Percentiles rank a stretch among this genome's conserved stretches.
Evolutionary conservation across 768 basidiomycete species (phyloP).

Genomic region (Boletus eberwhitei): DNA sequence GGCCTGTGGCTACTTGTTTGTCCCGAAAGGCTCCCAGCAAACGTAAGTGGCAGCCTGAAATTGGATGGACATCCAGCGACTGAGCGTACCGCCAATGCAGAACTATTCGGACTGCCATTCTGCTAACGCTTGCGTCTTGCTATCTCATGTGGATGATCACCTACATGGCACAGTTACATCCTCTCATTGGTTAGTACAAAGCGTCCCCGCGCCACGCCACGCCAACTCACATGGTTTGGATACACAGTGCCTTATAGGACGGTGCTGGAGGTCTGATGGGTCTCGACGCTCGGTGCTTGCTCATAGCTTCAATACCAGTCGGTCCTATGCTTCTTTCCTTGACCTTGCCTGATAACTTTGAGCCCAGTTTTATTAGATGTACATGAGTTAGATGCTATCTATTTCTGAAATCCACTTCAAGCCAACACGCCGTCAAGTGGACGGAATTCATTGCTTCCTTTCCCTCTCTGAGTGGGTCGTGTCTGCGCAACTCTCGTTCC

Average conservation of each 20-base stretch:
- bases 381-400: slow-evolving; percentile 24
- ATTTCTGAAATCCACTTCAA: slow-evolving; percentile 1
- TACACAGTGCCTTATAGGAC: slow-evolving; percentile 19
- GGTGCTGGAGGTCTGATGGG: slow-evolving; percentile 15
- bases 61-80: background rate
- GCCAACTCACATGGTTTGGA: background rate
- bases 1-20: slow-evolving; percentile 59
- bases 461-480: background rate
- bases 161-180: slow-evolving; percentile 93
- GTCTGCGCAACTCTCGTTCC: background rate
- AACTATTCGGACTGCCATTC: slow-evolving; percentile 73
- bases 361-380: slow-evolving; percentile 18
- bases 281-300: background rate
- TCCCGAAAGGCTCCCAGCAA: slow-evolving; percentile 87
- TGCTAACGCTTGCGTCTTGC: slow-evolving; percentile 77
- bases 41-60: slow-evolving; percentile 52
- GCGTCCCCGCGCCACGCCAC: background rate
- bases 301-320: slow-evolving; percentile 23
- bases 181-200: slow-evolving; percentile 72
- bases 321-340: background rate
- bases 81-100: slow-evolving; percentile 39
- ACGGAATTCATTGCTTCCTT: background rate
- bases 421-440: background rate
- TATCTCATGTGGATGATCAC: slow-evolving; percentile 98
- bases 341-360: slow-evolving; percentile 3